A percentile compares a stretch with the other conserved stretches of the same genome.
phyloP scores from a whole-genome alignment of 1,139 yeast species.

The Debaryomyces singareniensis region DNA sequence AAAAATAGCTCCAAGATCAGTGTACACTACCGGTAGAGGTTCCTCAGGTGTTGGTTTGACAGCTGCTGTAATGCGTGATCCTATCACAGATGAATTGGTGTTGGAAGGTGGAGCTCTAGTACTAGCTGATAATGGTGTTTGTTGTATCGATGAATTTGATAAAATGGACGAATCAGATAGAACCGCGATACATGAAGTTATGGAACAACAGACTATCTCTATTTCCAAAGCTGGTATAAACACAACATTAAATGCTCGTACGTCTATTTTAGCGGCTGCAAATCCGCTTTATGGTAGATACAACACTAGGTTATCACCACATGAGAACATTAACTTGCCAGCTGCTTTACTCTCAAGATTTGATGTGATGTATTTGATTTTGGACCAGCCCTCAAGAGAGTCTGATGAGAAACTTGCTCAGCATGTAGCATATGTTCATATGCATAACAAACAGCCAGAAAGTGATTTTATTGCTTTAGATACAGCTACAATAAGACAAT shows the following conservation, averaged over 20 bases:
- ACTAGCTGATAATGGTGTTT: conserved; percentile 94
- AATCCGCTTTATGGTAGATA: conserved; percentile 95
- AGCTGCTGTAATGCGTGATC: conserved; percentile 98
- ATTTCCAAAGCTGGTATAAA: conserved; percentile 98
- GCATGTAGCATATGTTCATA: conserved; percentile 94
- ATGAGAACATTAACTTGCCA: conserved; percentile 92
- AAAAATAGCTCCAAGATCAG: conserved; percentile 94
- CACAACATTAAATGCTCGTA: conserved; percentile 91
- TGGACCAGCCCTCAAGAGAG: conserved; percentile 80
- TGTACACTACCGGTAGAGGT: conserved; percentile 98
- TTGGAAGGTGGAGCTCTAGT: conserved; percentile 98
- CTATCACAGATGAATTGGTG: conserved; percentile 97
- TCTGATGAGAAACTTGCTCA: conserved; percentile 80
- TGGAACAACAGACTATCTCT: conserved; percentile 99
- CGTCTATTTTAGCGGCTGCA: conserved; percentile 96
- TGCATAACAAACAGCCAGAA: conserved; percentile 83
- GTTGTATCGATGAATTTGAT: conserved; percentile 98
- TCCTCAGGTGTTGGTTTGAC: conserved; percentile 99
- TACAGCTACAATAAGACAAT: conserved; percentile 78
- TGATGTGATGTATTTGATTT: conserved; percentile 78
- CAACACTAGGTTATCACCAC: conserved; percentile 84
- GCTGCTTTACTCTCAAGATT: conserved; percentile 96
- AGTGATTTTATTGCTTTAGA: conserved; percentile 72
- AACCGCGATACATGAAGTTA: conserved; percentile 97
- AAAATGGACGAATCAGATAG: conserved; percentile 97